Evolutionary conservation across 1,284 basidiomycete species (phyloP).

Genomic region (Meripilus lineatus): DNA sequence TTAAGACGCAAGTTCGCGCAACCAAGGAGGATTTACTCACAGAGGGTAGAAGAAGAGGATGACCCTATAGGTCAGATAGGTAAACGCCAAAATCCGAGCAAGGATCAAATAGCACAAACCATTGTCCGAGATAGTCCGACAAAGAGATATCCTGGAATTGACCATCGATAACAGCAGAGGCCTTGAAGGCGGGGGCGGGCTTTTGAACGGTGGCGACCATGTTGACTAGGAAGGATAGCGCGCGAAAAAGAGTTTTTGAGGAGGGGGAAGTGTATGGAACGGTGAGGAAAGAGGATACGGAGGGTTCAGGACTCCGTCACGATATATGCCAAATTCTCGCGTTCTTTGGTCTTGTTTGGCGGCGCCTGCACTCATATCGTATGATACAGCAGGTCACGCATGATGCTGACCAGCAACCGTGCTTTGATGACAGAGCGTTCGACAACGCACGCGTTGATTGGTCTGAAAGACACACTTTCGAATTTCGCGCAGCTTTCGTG

Average conservation of each 20-base stretch:
- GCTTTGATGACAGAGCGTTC: too few relatives aligned
- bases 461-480: too few relatives aligned
- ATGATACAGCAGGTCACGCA: too few relatives aligned
- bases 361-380: too few relatives aligned
- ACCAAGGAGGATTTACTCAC: constrained; percentile 35
- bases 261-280: constrained; percentile 4
- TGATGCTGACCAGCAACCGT: too few relatives aligned
- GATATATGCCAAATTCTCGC: constrained; percentile 20
- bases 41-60: constrained; percentile 81
- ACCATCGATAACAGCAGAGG: constrained; percentile 71
- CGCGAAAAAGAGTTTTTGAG: constrained; percentile 7
- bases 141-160: constrained; percentile 74
- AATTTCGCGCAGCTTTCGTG: too few relatives aligned
- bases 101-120: constrained; percentile 41
- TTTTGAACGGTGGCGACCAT: constrained; percentile 76
- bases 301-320: constrained; percentile 8
- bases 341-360: constrained; percentile 27
- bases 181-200: constrained; percentile 74
- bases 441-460: too few relatives aligned
- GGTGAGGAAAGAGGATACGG: constrained; percentile 7
- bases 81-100: too few relatives aligned
- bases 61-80: constrained; percentile 52
- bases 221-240: constrained; percentile 10
- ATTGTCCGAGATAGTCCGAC: constrained; percentile 75
- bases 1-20: too few relatives aligned